Evolutionary conservation across 2,329 filamentous ascomycete genomes (phyloP), one percentile per base, ranked within the genome.

Genomic region (Trichoderma atrobrunneum): DNA sequence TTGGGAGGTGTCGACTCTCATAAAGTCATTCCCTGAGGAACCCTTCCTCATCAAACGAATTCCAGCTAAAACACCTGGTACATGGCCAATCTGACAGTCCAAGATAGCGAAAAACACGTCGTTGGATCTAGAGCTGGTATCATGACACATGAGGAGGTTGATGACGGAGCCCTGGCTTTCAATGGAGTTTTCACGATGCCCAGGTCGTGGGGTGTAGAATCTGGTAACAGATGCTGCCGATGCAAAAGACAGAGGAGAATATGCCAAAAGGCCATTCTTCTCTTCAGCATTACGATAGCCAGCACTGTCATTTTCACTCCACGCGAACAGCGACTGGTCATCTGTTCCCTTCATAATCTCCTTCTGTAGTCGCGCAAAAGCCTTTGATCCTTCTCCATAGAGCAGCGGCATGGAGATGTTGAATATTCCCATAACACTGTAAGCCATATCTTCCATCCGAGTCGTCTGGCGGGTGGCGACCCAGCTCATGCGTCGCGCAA

Each of bases 341-440:
- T 68, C 65, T 3, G 48, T 28, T 10, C 3, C 24, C 5, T 48
- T 14, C 48, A 69, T 69, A 1, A 69, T 61, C 10, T 60, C 51
- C 11, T 69, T 6, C 12, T 69, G 66, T 1, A 69, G 3, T 0
- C 66, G 66, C 2, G 1, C 3, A 2, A 69, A 69, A 0, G 66
- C 66, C 16, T 59, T 69, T 11, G 28, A 2, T 2, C 74, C 74
- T 21, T 76, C 75, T 6, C 74, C 75, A n/a, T 76, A 76, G 0
- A 75, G 26, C 2, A 74, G 12, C 4, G 74, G 60, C 75, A 76
- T 75, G 28, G 66, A 72, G 12, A 76, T n/a, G 16, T 70, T 71
- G 34, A 76, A 76, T 1, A 76, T 68, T 3, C 75, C 75, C 11
- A 75, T 12, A 1, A 76, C 48, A 18, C 70, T 73, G 10, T 76